Evolutionary conservation across 495 filamentous ascomycete species (phyloP), one percentile per base, ranked within the genome.

Genomic region (Hypoxylon cercidicola): DNA sequence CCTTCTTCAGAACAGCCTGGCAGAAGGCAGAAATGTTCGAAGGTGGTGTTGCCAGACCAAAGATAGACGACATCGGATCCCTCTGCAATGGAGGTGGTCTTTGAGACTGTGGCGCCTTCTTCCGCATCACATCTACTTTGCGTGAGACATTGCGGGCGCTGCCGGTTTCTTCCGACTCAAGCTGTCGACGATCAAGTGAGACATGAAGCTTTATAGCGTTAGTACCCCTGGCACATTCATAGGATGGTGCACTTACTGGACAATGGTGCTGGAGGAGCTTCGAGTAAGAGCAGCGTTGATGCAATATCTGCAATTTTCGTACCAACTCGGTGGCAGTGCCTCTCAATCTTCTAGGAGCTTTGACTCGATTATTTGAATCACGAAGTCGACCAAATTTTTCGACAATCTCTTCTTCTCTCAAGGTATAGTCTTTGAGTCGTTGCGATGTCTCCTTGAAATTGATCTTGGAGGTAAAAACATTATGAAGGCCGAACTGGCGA

Each of bases 21-120:
- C 93, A 97, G 70, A 96, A 98, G 3, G 94, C 90, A 4, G 95
- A 97, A 10, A 97, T 87, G 18, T 85, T 81, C 0, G 90, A 78
- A 3, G 79, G 58, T 1, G 92, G 84, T 5, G 88, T 93, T 2
- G 93, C 90, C 61, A 92, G 81, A 34, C 91, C 89, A 15, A 87
- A 85, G 28, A 96, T 79, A 2, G 76, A 74, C 0, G 55, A 49
- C 7, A 34, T 37, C 15, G 40, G 34, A n/a, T 50, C 59, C 8
- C 37, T 52, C 10, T 45, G 50, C 12, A 28, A 34, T 13, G 46
- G 46, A 20, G 53, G 48, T 3, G 64, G 61, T 10, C 37, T 63
- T 45, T 69, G 59, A 6, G 65, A 37, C 8, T 52, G 60, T 9
- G 53, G 49, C 11, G 70, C 55, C 25, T 59, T 69, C 16, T 41